These are phyloP conservation scores for Diaporthe vaccinii DNA, from an alignment of 2,329 filamentous ascomycete genomes.

Conservation along the genomic window DNA sequence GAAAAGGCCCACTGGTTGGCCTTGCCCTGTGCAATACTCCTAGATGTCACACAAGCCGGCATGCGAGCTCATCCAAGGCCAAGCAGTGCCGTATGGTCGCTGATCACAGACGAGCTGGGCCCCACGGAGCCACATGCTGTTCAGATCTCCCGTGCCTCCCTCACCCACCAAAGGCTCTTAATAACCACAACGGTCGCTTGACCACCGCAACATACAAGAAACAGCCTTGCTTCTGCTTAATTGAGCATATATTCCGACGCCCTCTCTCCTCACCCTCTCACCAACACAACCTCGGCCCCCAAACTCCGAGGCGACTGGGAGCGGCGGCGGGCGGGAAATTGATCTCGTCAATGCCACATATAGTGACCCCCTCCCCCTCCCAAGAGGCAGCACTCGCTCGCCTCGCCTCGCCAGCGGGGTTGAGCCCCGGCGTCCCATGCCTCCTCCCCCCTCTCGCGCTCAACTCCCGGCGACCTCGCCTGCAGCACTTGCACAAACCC, in stretches of 20 bases:
- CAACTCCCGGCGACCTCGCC: too few relatives aligned
- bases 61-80: not conserved
- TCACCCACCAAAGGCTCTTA: not conserved
- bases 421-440: not conserved
- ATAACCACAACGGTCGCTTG: not conserved
- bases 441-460: not conserved
- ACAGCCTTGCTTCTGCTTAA: not conserved
- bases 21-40: not conserved
- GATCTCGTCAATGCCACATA: conserved; percentile 13
- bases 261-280: not conserved
- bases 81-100: not conserved
- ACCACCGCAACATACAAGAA: not conserved
- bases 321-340: not conserved
- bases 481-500: not conserved
- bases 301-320: not conserved
- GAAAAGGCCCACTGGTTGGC: not conserved
- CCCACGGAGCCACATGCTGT: not conserved
- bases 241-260: not conserved
- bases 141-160: not conserved
- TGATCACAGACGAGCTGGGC: not conserved
- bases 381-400: conserved; percentile 3
- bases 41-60: not conserved
- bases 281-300: not conserved
- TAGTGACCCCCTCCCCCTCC: not conserved
- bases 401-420: not conserved